phyloP scores from a whole-genome alignment of 2,329 filamentous ascomycete genomes.

The Orbilia blumenaviensis region DNA sequence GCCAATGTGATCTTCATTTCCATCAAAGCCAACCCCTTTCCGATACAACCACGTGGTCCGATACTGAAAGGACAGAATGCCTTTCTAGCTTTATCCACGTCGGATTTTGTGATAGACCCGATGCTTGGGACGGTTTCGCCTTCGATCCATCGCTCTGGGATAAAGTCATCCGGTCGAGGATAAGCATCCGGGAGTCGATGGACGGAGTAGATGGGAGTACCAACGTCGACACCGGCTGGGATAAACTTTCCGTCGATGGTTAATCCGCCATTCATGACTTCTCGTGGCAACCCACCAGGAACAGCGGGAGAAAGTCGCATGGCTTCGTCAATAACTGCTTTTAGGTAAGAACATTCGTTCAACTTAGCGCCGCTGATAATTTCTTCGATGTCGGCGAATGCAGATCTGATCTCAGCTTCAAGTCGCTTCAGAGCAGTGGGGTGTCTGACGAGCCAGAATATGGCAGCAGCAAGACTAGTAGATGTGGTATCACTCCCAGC shows the following conservation, averaged over 20 bases:
- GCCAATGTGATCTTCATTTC: slow-evolving; percentile 74
- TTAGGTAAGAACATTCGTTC: slow-evolving; percentile 67
- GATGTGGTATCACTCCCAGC: slow-evolving; percentile 73
- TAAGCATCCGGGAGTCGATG: slow-evolving; percentile 74
- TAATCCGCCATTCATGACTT: slow-evolving; percentile 67
- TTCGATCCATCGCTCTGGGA: slow-evolving; percentile 71
- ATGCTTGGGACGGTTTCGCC: slow-evolving; percentile 58
- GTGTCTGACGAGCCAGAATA: slow-evolving; percentile 71
- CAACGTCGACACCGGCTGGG: slow-evolving; percentile 71
- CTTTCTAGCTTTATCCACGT: slow-evolving; percentile 67
- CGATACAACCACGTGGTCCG: slow-evolving; percentile 76
- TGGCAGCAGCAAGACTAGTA: slow-evolving; percentile 69
- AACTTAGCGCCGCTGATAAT: slow-evolving; percentile 67
- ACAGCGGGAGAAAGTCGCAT: slow-evolving; percentile 64
- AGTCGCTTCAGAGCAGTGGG: slow-evolving; percentile 64
- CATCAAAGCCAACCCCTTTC: slow-evolving; percentile 74
- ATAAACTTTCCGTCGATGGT: slow-evolving; percentile 60
- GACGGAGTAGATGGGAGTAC: slow-evolving; percentile 73
- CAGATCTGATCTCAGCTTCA: slow-evolving; percentile 66
- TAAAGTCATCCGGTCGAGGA: slow-evolving; percentile 68
- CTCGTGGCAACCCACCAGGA: slow-evolving; percentile 59
- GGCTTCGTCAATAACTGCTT: slow-evolving; percentile 66
- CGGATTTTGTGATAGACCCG: slow-evolving; percentile 63
- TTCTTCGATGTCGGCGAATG: slow-evolving; percentile 67
- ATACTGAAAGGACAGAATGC: slow-evolving; percentile 80